Base-by-base conservation (phyloP, 352 stramenopile species). In the Poterioochromonas sp. region DNA sequence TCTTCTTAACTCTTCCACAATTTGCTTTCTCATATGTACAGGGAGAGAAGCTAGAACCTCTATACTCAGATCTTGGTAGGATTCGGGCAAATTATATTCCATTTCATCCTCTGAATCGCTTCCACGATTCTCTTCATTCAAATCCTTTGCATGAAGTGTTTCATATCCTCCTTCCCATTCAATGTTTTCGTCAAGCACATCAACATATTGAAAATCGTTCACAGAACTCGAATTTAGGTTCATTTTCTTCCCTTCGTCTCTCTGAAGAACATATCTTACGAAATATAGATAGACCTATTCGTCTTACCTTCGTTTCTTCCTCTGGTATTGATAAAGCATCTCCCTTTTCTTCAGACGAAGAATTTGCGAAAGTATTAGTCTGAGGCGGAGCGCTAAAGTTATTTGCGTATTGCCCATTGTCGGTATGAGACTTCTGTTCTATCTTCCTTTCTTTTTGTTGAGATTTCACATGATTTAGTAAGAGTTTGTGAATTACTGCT, bases 391-490 rank as follows among this genome's bases (percentile, higher is more conserved):
- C n/a, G n/a, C n/a, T n/a, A n/a, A n/a, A n/a, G n/a, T n/a, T n/a
- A n/a, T n/a, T n/a, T n/a, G n/a, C n/a, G n/a, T n/a, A n/a, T n/a
- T n/a, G n/a, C n/a, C n/a, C n/a, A n/a, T n/a, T n/a, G n/a, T n/a
- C n/a, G n/a, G n/a, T n/a, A n/a, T n/a, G n/a, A n/a, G n/a, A n/a
- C n/a, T n/a, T n/a, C n/a, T n/a, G n/a, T n/a, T n/a, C n/a, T n/a
- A n/a, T n/a, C n/a, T n/a, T n/a, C n/a, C n/a, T n/a, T n/a, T n/a
- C n/a, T n/a, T n/a, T n/a, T n/a, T n/a, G n/a, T n/a, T 92, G 78
- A 41, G 85, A 78, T 70, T 96, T 97, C 15, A 99, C 86, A 79
- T 92, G 83, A 40, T 95, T 92, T 0, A 97, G 87, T 65, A 98
- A 83, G 49, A 99, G 90, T 41, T 91, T 89, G 79, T 97, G 93